These are phyloP conservation scores for Fraxinus floribunda DNA, from an alignment of 305 asterid genomes.

Conservation along the genomic window DNA sequence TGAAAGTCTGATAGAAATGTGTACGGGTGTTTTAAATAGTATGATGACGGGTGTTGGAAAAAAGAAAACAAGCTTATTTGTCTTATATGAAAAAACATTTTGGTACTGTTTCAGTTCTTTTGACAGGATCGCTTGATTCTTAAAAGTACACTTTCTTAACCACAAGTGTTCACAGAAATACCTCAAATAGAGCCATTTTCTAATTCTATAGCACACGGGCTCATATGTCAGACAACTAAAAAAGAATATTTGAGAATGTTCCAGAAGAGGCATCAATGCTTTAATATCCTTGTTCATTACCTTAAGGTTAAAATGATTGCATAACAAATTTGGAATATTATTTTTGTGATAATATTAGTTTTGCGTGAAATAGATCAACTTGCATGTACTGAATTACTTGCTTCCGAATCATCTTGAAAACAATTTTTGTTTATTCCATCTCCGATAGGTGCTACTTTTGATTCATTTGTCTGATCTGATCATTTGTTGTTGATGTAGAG, in stretches of 20 bases:
- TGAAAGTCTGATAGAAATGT: neutral
- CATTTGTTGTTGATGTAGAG: neutral
- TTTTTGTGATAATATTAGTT: neutral
- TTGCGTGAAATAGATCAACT: neutral
- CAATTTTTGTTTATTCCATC: neutral
- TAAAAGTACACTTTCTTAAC: neutral
- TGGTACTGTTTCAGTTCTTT: neutral
- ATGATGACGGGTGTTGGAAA: neutral
- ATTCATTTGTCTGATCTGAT: neutral
- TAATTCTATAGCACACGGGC: neutral
- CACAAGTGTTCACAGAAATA: neutral
- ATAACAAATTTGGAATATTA: neutral
- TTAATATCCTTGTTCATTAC: neutral
- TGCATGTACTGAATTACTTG: neutral
- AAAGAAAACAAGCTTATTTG: neutral
- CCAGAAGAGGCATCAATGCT: neutral
- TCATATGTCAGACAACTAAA: neutral
- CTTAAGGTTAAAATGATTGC: neutral
- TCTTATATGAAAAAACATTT: neutral
- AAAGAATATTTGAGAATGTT: neutral
- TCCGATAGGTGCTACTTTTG: neutral
- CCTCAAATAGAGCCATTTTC: neutral
- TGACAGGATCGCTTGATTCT: neutral
- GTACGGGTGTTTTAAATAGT: neutral
- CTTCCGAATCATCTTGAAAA: neutral